Evolutionary conservation across 106 monocot species (phyloP), one percentile per base, ranked within the genome.

Genomic region (Gastrodia elata): DNA sequence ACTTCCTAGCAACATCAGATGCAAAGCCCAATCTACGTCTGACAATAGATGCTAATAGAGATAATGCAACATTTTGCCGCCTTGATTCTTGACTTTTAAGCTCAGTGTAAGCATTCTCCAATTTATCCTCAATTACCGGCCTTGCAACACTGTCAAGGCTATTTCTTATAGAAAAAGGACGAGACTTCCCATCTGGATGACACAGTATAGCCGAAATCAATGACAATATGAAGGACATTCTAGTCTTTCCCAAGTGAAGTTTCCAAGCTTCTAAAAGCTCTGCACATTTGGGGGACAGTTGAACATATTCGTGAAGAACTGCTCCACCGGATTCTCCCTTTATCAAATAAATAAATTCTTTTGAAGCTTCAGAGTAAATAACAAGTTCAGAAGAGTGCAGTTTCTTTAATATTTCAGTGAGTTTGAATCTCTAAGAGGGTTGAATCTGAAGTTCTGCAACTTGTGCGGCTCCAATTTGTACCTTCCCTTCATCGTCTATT

Each of bases 201-300:
- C 77, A 82, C 6, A 97, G 64, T 2, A 97, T 68, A 11, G 55
- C 80, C 9, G 90, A 68, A 13, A 93, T 20, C 10, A 97, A 72
- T 0, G 83, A 75, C 22, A 96, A 44, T 10, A 92, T 74, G 42
- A 85, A 46, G 9, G 73, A 33, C 78, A 90, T 76, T 33, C 89
- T 92, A 28, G 89, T 82, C 81, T 90, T 96, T 41, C 84, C 87
- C 38, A 56, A 56, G 39, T 83, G 95, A 26, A 92, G 73, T 41
- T 71, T 82, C 95, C 95, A 96, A 8, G 87, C 78, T 38, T 92
- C 92, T 9, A 69, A 16, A 22, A 96, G 78, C 75, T 96, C 95
- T 22, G 71, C 34, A 43, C 81, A 86, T 58, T 73, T 73, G 11
- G 92, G 84, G 22, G 95, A 87, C 38, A 82, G 68, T 39, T 82